A percentile compares a stretch with the other conserved stretches of the same genome.
Conservation (phyloP, 805 yeast genomes). For the Jamesozyma piceae region DNA sequence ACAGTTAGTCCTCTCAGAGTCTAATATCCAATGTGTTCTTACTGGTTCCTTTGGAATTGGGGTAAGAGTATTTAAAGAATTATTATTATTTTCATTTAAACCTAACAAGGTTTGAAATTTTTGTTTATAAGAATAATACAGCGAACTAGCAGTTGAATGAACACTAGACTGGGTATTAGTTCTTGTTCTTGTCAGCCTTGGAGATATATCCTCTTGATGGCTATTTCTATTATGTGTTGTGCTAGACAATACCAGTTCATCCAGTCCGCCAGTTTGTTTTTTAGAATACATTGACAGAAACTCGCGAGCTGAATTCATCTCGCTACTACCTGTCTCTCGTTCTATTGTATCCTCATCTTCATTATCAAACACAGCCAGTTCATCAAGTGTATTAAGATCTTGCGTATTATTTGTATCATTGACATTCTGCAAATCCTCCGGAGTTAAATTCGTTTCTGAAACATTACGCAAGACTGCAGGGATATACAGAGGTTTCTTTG, state of each 20-base stretch:
- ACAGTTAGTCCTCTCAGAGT: constrained; percentile 55
- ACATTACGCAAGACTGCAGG: constrained; percentile 77
- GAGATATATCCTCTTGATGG: neutral
- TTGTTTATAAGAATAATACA: constrained; percentile 3
- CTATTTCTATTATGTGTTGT: neutral
- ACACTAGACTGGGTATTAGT: constrained; percentile 12
- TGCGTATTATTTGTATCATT: neutral
- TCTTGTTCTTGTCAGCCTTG: neutral
- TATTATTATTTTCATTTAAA: neutral
- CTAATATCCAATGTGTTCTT: constrained; percentile 65
- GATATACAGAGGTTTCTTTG: constrained; percentile 75
- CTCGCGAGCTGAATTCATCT: neutral
- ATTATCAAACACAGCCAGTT: neutral
- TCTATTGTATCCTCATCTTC: neutral
- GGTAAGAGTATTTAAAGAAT: too few relatives aligned
- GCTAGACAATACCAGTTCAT: neutral
- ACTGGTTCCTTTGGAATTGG: constrained; percentile 22
- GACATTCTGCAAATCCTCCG: constrained; percentile 24
- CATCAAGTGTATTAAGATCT: neutral
- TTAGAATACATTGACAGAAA: neutral
- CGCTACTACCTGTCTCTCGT: neutral
- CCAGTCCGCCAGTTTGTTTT: neutral
- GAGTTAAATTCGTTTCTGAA: constrained; percentile 35
- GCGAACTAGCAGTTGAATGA: constrained; percentile 19
- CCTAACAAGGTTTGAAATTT: constrained; percentile 1